Evolutionary conservation across 169 alveolate genomes (phyloP).

Genomic region (Cryptosporidium felis): DNA sequence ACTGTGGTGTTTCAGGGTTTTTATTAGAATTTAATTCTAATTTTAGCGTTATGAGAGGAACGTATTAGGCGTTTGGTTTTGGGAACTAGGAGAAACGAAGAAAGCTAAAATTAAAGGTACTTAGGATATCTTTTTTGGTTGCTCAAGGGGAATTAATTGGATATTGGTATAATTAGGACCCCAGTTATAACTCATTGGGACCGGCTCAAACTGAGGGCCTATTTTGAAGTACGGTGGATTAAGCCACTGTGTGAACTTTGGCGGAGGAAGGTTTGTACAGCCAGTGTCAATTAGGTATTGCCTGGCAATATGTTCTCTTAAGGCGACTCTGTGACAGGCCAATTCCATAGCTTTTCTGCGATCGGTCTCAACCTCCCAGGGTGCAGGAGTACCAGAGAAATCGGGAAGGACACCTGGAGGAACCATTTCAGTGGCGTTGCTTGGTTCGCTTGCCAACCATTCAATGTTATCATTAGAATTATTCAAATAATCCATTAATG

Average conservation of each 20-base stretch:
- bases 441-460: slow-evolving; percentile 57
- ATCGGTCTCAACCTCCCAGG: slow-evolving; percentile 70
- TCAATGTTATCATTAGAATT: slow-evolving; percentile 65
- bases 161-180: slow-evolving; percentile 68
- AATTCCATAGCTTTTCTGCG: slow-evolving; percentile 71
- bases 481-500: slow-evolving; percentile 57
- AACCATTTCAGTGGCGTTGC: slow-evolving; percentile 65
- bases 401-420: slow-evolving; percentile 56
- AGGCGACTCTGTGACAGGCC: slow-evolving; percentile 67
- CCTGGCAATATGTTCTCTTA: slow-evolving; percentile 67
- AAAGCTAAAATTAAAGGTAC: not conserved
- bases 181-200: slow-evolving; percentile 71
- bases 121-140: slow-evolving; percentile 25
- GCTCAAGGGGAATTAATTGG: slow-evolving; percentile 57
- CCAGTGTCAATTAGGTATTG: slow-evolving; percentile 63
- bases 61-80: too few species aligned
- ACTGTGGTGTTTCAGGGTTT: not conserved
- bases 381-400: slow-evolving; percentile 67
- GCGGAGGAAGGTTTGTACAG: slow-evolving; percentile 39
- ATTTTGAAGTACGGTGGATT: slow-evolving; percentile 64
- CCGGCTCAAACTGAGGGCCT: slow-evolving; percentile 65
- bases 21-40: too few species aligned
- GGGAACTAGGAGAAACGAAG: not conserved
- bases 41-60: too few species aligned
- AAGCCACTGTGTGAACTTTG: slow-evolving; percentile 62